A percentile compares a stretch with the other conserved stretches of the same genome.
phyloP scores from a whole-genome alignment of 2,329 filamentous ascomycete species.

The Hymenoscyphus linearis region DNA sequence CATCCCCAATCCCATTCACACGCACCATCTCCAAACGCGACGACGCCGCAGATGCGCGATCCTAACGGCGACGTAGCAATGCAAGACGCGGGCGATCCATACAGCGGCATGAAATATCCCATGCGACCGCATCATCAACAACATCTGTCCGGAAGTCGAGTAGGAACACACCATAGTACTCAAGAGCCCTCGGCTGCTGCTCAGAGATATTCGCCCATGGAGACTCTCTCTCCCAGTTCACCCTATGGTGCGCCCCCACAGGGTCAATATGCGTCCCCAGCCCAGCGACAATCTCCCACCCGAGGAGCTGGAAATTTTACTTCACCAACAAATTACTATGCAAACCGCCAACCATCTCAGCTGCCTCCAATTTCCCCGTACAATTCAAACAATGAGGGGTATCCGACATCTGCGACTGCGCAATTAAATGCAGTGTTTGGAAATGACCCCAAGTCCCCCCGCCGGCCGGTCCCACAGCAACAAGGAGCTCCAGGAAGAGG shows the following conservation, averaged over 20 bases:
- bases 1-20: conserved; percentile 50
- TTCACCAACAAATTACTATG: conserved; percentile 53
- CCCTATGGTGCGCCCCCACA: conserved; percentile 62
- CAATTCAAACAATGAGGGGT: conserved; percentile 62
- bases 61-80: conserved; percentile 74
- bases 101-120: conserved; percentile 80
- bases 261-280: conserved; percentile 44
- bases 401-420: conserved; percentile 64
- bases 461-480: conserved; percentile 45
- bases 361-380: conserved; percentile 70
- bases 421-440: conserved; percentile 63
- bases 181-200: conserved; percentile 77
- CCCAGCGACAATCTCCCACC: conserved; percentile 71
- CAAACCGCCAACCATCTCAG: conserved; percentile 43
- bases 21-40: conserved; percentile 49
- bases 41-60: conserved; percentile 58
- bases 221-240: conserved; percentile 73
- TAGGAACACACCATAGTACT: conserved; percentile 62
- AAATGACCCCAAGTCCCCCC: conserved; percentile 53
- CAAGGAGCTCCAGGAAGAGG: conserved; percentile 48
- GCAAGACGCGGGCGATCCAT: conserved; percentile 81
- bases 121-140: conserved; percentile 74
- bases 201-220: conserved; percentile 95
- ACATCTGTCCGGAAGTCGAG: conserved; percentile 50
- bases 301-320: conserved; percentile 60